These are phyloP conservation scores for Whalleya microplaca DNA, from an alignment of 2,329 filamentous ascomycete genomes.

Conservation along the genomic window DNA sequence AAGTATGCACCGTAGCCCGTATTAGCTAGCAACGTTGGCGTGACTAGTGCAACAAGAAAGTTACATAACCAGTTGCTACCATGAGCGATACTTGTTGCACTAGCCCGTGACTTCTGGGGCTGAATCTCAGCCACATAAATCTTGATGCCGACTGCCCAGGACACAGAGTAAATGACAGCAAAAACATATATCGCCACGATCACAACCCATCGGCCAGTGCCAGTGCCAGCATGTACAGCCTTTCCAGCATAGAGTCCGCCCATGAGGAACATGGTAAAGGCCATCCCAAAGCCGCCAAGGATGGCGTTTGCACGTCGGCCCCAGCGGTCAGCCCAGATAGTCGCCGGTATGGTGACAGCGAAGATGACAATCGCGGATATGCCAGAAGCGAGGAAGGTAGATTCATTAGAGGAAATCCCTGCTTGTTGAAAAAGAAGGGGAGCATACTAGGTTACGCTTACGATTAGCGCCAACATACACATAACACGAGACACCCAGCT, in stretches of 20 bases:
- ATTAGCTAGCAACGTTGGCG: constrained; percentile 44
- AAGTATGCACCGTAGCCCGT: constrained; percentile 49
- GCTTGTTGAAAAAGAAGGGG: constrained; percentile 63
- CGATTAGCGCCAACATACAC: no score
- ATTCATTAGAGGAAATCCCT: constrained; percentile 52
- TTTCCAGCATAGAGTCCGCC: constrained; percentile 52
- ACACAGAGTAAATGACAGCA: constrained; percentile 47
- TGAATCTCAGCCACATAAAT: constrained; percentile 62
- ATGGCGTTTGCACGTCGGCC: constrained; percentile 57
- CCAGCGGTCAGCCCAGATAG: constrained; percentile 58
- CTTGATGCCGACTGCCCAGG: constrained; percentile 58
- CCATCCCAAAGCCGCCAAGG: constrained; percentile 53
- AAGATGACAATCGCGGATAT: constrained; percentile 34
- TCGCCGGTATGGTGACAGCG: constrained; percentile 28
- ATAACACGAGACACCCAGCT: no score
- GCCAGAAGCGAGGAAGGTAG: constrained; percentile 32
- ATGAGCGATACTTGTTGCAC: constrained; percentile 57
- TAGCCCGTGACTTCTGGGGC: constrained; percentile 56
- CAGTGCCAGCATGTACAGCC: constrained; percentile 41
- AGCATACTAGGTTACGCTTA: constrained; percentile 61
- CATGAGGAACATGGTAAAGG: constrained; percentile 55
- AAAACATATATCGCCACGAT: constrained; percentile 57
- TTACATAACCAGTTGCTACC: constrained; percentile 56
- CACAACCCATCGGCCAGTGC: constrained; percentile 52
- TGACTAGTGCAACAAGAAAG: constrained; percentile 50